Conservation (phyloP, 805 yeast genomes). For the Nakazawaea anatomiae region DNA sequence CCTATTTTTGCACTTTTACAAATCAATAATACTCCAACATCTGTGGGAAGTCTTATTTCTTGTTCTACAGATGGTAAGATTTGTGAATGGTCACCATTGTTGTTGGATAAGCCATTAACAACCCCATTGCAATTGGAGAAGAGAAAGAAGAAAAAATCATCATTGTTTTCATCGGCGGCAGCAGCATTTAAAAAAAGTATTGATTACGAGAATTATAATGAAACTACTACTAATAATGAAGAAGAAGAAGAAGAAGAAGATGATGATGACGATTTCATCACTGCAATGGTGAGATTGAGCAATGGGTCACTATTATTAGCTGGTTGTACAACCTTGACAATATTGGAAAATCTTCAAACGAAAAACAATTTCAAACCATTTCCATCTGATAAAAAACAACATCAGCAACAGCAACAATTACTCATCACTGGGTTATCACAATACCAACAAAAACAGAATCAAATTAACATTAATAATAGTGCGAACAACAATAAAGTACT, state of each 20-base stretch:
- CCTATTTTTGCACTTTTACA: slow-evolving; percentile 6
- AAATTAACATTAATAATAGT: no score
- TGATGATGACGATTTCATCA: slow-evolving; percentile 9
- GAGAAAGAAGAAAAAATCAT: not conserved
- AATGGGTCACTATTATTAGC: slow-evolving; percentile 8
- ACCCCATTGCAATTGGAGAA: not conserved
- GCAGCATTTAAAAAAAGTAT: no score
- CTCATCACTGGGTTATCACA: slow-evolving; percentile 1
- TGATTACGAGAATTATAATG: not conserved
- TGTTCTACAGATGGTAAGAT: slow-evolving; percentile 11
- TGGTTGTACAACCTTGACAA: not conserved
- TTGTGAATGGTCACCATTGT: slow-evolving; percentile 11
- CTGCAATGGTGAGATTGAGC: not conserved
- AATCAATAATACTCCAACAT: not conserved
- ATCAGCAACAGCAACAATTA: no score
- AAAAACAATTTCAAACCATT: slow-evolving; percentile 2
- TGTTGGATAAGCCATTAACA: slow-evolving; percentile 7
- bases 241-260: not conserved
- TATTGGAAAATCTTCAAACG: slow-evolving; percentile 8
- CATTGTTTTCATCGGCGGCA: no score
- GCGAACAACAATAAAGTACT: slow-evolving; percentile 1
- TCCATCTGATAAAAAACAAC: not conserved
- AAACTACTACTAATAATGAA: not conserved
- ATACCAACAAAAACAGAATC: no score
- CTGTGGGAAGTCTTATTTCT: slow-evolving; percentile 2